Base-by-base conservation (phyloP, 1,284 basidiomycete species). In the Coniferiporia weirii region DNA sequence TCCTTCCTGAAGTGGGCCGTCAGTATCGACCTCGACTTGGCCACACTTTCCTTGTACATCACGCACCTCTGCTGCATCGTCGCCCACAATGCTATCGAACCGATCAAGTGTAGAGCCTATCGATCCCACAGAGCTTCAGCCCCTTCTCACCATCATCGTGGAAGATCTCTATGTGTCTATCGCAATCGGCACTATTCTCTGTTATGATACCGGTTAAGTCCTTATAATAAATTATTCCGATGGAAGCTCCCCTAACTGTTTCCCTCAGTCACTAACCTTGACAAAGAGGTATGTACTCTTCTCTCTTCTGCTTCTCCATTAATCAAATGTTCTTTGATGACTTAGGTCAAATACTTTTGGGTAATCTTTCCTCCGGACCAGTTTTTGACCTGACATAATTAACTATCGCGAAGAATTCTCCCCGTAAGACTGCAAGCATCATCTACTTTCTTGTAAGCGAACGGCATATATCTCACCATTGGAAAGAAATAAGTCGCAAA, bases 151-250 rank as follows among this genome's bases (percentile, higher is more conserved):
- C 3, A 5, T 3, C 27, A 3, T 43, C n/a, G 7, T 3, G 2
- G 40, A 12, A 3, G 2, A 43, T 13, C 2, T 43, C 13, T 36
- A 34, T 32, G 47, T 32, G 32, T 34, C 48, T 4, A 56, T 35
- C 45, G 45, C 45, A 4, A 34, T 56, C 10, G 47, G 15, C 13
- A 22, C 12, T 17, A 32, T 47, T n/a, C 54, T 56, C n/a, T n/a
- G 19, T 17, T 56, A 56, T 34, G 45, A 56, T 36, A 45, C 36
- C 17, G 35, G 54, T 49, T 46, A 27, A 56, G 54, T 56, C 34
- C 12, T n/a, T n/a, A 12, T 8, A 36, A 22, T 8, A 1, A 15
- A 10, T 10, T 32, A 2, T 15, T 20, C 27, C n/a, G n/a, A n/a
- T n/a, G 20, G 35, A 10, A 48, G 27, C 27, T 5, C 27, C 5